Conservation (phyloP, 2,329 filamentous ascomycete genomes). For the Escovopsis weberi region DNA sequence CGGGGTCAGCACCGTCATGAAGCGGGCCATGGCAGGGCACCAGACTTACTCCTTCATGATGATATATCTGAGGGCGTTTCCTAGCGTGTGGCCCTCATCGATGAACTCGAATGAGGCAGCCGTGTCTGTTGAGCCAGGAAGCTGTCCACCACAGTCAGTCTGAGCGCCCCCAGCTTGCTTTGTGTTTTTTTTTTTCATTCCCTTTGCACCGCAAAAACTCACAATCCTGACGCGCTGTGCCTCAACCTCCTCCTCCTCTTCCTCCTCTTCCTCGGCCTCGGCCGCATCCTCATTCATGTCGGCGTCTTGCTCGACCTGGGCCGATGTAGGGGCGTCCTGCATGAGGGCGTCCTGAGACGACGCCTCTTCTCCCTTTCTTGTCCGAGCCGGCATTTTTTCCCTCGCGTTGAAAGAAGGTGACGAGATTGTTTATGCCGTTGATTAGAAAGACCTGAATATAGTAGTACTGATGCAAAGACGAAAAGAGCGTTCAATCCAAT, state of each 20-base stretch:
- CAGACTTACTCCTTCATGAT: conserved; percentile 93
- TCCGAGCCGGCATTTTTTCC: conserved; percentile 25
- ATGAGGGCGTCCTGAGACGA: conserved; percentile 24
- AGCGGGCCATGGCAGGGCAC: background rate
- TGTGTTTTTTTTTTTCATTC: background rate
- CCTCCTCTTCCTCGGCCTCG: conserved; percentile 18
- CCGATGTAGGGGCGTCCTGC: conserved; percentile 29
- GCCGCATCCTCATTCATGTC: conserved; percentile 14
- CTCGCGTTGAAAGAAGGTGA: background rate
- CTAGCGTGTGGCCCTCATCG: conserved; percentile 87
- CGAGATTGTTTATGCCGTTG: background rate
- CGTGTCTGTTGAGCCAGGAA: conserved; percentile 71
- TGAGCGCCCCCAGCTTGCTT: background rate
- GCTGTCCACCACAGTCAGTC: conserved; percentile 31
- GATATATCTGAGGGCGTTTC: conserved; percentile 84
- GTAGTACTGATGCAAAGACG: no score
- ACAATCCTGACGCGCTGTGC: conserved; percentile 49
- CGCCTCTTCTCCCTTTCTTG: conserved; percentile 19
- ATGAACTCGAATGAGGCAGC: conserved; percentile 92
- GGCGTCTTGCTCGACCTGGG: conserved; percentile 22
- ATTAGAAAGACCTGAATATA: background rate
- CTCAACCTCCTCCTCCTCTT: conserved; percentile 29
- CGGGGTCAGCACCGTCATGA: conserved; percentile 3
- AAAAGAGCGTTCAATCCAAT: no score
- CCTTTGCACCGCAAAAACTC: conserved; percentile 9